Evolutionary conservation across 1,139 yeast species (phyloP).

Genomic region (Pichia sp.): DNA sequence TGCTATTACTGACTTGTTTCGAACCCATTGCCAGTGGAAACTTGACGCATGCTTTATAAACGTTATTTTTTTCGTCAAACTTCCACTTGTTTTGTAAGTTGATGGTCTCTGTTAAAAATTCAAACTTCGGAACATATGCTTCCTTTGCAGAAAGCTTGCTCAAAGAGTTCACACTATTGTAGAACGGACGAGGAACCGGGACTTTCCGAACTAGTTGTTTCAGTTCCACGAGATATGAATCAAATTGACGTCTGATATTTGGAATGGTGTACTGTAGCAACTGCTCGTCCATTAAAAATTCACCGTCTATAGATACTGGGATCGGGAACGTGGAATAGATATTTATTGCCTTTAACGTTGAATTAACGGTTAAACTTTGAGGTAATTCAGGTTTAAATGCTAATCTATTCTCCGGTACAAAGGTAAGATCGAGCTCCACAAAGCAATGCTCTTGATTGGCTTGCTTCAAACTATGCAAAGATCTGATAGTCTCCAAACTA

Average conservation of each 20-base stretch:
- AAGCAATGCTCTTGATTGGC: constrained; percentile 9
- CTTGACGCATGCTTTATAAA: constrained; percentile 3
- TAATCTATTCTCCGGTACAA: constrained; percentile 2
- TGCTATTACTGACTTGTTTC: constrained; percentile 4
- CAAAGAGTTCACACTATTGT: constrained; percentile 7
- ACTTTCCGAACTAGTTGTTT: constrained; percentile 3
- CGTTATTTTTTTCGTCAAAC: background rate
- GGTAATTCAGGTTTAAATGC: constrained; percentile 15
- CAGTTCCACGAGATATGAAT: constrained; percentile 7
- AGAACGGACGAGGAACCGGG: constrained; percentile 12
- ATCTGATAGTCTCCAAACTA: constrained; percentile 4
- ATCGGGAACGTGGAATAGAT: constrained; percentile 17
- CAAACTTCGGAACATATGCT: constrained; percentile 9
- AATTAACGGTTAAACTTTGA: constrained; percentile 7
- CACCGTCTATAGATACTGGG: constrained; percentile 21
- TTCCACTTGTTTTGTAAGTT: constrained; percentile 10
- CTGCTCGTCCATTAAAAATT: constrained; percentile 17
- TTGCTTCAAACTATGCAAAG: constrained; percentile 3
- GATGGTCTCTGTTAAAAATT: constrained; percentile 6
- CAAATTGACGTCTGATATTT: constrained; percentile 11
- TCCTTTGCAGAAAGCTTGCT: constrained; percentile 12
- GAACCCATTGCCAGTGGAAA: constrained; percentile 9
- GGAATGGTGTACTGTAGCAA: constrained; percentile 8
- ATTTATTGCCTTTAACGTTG: constrained; percentile 14
- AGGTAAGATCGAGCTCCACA: constrained; percentile 7